Evolutionary conservation across 495 filamentous ascomycete genomes (phyloP), one percentile per base, ranked within the genome.

Genomic region (Talaromyces liani): DNA sequence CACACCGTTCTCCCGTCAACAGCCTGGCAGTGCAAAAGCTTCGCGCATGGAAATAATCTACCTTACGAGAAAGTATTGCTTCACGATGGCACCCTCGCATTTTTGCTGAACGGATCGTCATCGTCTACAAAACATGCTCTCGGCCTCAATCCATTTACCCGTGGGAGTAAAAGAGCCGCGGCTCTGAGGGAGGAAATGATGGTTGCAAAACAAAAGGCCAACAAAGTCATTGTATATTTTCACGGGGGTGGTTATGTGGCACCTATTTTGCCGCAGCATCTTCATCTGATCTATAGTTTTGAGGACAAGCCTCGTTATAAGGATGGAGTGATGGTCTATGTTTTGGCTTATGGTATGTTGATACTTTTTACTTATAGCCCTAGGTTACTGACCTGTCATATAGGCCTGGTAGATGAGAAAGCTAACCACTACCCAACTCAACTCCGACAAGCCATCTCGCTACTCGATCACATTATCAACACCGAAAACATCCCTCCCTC

Each of bases 161-260:
- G 25, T 1, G 25, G 22, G 8, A 20, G 20, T 8, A 55, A n/a
- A 55, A 55, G n/a, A 27, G 45, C 45, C 8, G 45, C n/a, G n/a
- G 45, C 18, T 20, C 20, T 49, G 45, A 5, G 5, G 16, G 18
- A 18, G 18, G 45, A 49, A 6, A 49, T 49, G 45, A 49, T 18
- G 9, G 5, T 49, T 10, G 51, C 51, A 4, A 55, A 55, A 29
- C 51, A 78, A 59, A 73, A 75, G 33, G 83, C 84, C 5, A 75
- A 84, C 68, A 81, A 84, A 29, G 71, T 84, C 0, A 66, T 89
- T 10, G 25, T 88, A 3, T 88, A 83, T 67, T 85, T 84, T 65
- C 85, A 86, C 63, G 80, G 80, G 49, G 80, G 80, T 49, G 51
- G 51, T 1, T 55, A 55, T 29, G 51, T 29, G 9, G 51, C 51